phyloP scores from a whole-genome alignment of 441 rosid genomes.

The Gossypium lobatum region DNA sequence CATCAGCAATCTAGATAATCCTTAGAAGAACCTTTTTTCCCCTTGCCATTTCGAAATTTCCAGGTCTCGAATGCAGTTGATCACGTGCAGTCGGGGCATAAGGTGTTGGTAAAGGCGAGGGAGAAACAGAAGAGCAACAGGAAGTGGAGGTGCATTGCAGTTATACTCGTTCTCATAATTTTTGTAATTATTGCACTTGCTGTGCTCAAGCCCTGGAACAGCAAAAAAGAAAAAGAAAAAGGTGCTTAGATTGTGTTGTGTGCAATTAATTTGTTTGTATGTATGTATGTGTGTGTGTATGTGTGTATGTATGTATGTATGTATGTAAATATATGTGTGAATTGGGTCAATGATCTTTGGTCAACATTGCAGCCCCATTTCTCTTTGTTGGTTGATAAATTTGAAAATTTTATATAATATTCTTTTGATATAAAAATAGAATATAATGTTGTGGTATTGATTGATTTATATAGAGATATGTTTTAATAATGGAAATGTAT shows the following conservation, averaged over 20 bases:
- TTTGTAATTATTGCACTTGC: constrained; percentile 53
- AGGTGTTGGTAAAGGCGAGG: constrained; percentile 66
- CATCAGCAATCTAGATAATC: background rate
- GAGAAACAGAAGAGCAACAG: constrained; percentile 70
- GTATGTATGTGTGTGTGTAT: background rate
- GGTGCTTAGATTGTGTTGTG: constrained; percentile 39
- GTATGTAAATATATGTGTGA: constrained; percentile 11
- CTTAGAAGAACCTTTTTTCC: background rate
- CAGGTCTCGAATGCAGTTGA: constrained; percentile 91
- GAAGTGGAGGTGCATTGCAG: constrained; percentile 92
- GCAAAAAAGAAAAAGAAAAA: constrained; percentile 30
- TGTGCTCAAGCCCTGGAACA: constrained; percentile 76
- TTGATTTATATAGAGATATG: background rate
- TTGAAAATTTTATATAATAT: background rate
- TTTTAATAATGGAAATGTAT: background rate
- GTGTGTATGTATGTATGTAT: background rate
- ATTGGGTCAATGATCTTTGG: background rate
- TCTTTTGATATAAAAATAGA: background rate
- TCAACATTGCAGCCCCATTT: background rate
- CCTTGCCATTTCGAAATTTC: background rate
- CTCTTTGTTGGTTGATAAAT: background rate
- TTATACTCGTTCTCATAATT: constrained; percentile 69
- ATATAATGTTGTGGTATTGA: background rate
- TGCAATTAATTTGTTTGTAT: constrained; percentile 6
- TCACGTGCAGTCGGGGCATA: constrained; percentile 85